phyloP scores from a whole-genome alignment of 1,284 basidiomycete species.

The Heliocybe sulcata region DNA sequence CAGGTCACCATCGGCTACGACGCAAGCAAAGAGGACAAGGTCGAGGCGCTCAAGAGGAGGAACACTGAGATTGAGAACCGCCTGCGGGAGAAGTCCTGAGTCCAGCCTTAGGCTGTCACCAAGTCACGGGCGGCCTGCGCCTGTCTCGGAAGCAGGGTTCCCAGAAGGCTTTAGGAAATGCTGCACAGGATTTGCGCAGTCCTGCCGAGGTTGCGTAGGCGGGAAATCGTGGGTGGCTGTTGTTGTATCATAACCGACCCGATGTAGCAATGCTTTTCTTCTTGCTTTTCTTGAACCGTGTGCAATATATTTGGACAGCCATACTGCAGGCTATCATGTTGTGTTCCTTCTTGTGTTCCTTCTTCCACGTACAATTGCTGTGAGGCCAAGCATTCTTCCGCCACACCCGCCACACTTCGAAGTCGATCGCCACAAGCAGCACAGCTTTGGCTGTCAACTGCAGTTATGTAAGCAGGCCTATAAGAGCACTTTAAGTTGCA shows the following conservation, averaged over 20 bases:
- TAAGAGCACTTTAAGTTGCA: background rate
- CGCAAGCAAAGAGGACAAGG: slow-evolving; percentile 76
- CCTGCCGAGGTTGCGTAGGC: background rate
- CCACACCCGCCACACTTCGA: background rate
- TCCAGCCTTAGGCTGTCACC: background rate
- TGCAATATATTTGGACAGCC: background rate
- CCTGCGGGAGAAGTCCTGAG: slow-evolving; percentile 27
- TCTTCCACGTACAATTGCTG: background rate
- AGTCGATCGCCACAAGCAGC: background rate
- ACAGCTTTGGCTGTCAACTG: background rate
- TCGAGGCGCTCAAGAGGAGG: slow-evolving; percentile 60
- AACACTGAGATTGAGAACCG: slow-evolving; percentile 42
- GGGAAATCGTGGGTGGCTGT: background rate
- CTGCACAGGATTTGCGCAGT: background rate
- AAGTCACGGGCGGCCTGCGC: too few species aligned
- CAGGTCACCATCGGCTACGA: slow-evolving; percentile 75
- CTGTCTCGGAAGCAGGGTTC: too few species aligned
- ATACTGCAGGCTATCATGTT: background rate
- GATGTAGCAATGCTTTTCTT: background rate
- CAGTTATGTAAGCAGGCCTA: background rate
- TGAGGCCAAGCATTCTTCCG: background rate
- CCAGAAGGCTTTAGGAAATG: background rate
- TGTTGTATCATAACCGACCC: background rate
- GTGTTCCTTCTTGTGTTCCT: background rate
- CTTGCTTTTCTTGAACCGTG: background rate